These are phyloP conservation scores for Dendrocalamus latiflorus DNA, from an alignment of 202 grass and related monocot species.

Conservation along the genomic window DNA sequence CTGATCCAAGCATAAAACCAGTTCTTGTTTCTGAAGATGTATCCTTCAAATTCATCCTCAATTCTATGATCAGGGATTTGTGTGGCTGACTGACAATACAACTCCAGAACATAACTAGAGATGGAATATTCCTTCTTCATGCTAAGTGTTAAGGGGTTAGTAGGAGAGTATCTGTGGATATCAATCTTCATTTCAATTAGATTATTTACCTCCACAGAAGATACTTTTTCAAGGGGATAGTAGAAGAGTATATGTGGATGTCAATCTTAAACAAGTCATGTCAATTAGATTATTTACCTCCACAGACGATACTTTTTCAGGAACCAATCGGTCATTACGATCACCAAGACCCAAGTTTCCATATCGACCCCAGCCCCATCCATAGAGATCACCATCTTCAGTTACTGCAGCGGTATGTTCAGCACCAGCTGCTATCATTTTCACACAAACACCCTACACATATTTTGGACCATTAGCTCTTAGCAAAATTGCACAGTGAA, in stretches of 20 bases:
- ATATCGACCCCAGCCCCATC: too few relatives aligned
- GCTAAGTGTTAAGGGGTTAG: background rate
- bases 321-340: too few relatives aligned
- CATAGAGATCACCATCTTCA: too few relatives aligned
- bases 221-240: conserved; percentile 64
- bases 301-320: too few relatives aligned
- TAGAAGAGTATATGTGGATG: conserved; percentile 1
- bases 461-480: conserved; percentile 29
- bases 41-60: background rate
- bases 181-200: background rate
- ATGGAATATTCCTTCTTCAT: conserved; percentile 9
- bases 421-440: conserved; percentile 96
- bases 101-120: background rate
- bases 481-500: background rate
- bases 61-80: background rate
- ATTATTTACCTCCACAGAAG: too few relatives aligned
- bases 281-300: conserved; percentile 44
- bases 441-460: conserved; percentile 73
- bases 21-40: background rate
- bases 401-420: conserved; percentile 95
- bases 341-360: too few relatives aligned
- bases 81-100: too few relatives aligned
- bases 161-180: conserved; percentile 1
- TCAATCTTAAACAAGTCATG: conserved; percentile 29
- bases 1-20: background rate